These are phyloP conservation scores for Cordyceps sp. DNA, from an alignment of 2,329 filamentous ascomycete genomes.

Conservation along the genomic window DNA sequence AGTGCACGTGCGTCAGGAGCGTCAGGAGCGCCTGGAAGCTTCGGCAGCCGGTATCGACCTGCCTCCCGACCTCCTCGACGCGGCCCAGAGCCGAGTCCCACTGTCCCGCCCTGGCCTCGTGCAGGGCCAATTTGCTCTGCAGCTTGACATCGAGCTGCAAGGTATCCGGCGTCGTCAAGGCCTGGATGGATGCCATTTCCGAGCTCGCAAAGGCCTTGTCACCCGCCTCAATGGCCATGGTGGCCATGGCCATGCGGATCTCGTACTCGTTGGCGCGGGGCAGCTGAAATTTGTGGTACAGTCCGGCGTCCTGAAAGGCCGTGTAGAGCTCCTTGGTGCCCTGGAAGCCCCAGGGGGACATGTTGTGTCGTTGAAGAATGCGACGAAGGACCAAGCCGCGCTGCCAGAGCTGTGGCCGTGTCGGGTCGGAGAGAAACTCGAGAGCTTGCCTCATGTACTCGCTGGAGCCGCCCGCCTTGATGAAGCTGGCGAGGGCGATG, in stretches of 20 bases:
- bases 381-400: constrained; percentile 4
- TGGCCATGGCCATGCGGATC: constrained; percentile 11
- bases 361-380: constrained; percentile 3
- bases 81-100: constrained; percentile 10
- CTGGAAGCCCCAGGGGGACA: constrained; percentile 1
- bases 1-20: constrained; percentile 17
- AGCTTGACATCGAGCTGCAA: constrained; percentile 10
- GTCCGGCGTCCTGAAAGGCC: constrained; percentile 11
- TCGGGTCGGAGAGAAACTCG: no score
- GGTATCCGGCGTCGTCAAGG: constrained; percentile 6
- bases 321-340: constrained; percentile 11
- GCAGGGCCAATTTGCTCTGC: constrained; percentile 10
- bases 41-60: constrained; percentile 4
- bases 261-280: constrained; percentile 9
- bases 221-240: constrained; percentile 11
- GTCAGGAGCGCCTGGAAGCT: constrained; percentile 11
- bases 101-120: constrained; percentile 10
- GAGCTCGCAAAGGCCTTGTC: constrained; percentile 10
- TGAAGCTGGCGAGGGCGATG: constrained; percentile 2
- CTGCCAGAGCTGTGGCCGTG: constrained; percentile 3
- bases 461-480: constrained; percentile 2
- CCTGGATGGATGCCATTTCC: constrained; percentile 10
- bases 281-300: constrained; percentile 8
- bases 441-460: constrained; percentile 4
- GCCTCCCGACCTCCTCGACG: constrained; percentile 7